A percentile compares a stretch with the other conserved stretches of the same genome.
Evolutionary conservation across 116 monocot genomes (phyloP).

Genomic region (Papilionanthe hybrid): DNA sequence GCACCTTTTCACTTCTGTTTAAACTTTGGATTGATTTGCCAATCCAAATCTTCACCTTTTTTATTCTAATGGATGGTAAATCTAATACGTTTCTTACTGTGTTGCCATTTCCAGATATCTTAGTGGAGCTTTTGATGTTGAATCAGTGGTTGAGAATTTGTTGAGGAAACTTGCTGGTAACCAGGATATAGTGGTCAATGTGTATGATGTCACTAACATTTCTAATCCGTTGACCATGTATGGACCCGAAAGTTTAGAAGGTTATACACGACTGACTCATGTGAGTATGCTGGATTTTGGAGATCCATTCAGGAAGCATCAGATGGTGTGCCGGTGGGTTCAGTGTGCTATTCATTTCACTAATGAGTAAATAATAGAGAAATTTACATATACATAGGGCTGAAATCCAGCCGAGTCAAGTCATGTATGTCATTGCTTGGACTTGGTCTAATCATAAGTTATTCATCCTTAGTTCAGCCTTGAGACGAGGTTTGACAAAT

Average conservation of each 20-base stretch:
- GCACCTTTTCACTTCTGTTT: not conserved
- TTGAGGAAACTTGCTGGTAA: constrained; percentile 86
- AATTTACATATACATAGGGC: too few relatives aligned
- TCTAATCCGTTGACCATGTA: constrained; percentile 90
- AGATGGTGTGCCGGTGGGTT: constrained; percentile 81
- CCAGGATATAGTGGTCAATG: constrained; percentile 87
- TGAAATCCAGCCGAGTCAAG: too few relatives aligned
- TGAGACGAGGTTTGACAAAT: too few relatives aligned
- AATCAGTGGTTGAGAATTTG: constrained; percentile 90
- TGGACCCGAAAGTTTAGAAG: constrained; percentile 56
- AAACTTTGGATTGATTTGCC: not conserved
- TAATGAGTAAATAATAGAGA: not conserved
- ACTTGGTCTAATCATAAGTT: too few relatives aligned
- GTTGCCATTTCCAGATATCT: constrained; percentile 48
- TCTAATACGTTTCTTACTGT: not conserved
- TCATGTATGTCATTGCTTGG: too few relatives aligned
- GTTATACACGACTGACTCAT: constrained; percentile 47
- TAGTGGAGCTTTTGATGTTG: constrained; percentile 97
- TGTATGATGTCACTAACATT: constrained; percentile 87
- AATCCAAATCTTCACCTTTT: not conserved
- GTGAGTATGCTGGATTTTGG: constrained; percentile 87
- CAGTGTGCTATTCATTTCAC: not conserved
- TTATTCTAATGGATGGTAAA: not conserved
- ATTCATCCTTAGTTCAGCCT: too few relatives aligned
- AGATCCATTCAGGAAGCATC: constrained; percentile 88